A percentile compares a stretch with the other conserved stretches of the same genome.
phyloP scores from a whole-genome alignment of 116 monocot species.

The Zostera marina region DNA sequence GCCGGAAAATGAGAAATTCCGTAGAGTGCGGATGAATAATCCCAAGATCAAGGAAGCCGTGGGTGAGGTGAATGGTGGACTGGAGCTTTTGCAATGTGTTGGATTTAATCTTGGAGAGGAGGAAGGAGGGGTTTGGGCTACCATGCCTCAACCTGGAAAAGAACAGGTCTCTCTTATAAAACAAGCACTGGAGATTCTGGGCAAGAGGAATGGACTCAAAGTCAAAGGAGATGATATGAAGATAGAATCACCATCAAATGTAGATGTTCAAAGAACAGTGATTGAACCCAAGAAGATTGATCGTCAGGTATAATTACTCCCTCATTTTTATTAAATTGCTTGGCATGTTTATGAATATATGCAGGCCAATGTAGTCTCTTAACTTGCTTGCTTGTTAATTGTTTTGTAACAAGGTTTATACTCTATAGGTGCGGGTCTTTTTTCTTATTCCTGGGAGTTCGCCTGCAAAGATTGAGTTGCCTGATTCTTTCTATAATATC shows the following conservation, averaged over 20 bases:
- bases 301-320: constrained; percentile 23
- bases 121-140: constrained; percentile 69
- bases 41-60: constrained; percentile 82
- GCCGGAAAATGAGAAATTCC: constrained; percentile 63
- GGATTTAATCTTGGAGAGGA: constrained; percentile 72
- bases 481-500: constrained; percentile 71
- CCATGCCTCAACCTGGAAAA: constrained; percentile 35
- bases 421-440: constrained; percentile 81
- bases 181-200: constrained; percentile 28
- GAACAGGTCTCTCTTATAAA: constrained; percentile 30
- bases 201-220: constrained; percentile 13
- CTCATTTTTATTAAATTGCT: neutral
- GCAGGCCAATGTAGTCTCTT: too few species aligned
- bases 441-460: constrained; percentile 64
- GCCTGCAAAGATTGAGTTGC: constrained; percentile 55
- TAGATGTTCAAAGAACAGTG: neutral
- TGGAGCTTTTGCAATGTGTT: constrained; percentile 57
- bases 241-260: neutral
- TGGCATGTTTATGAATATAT: too few species aligned
- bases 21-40: constrained; percentile 80
- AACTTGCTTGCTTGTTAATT: neutral
- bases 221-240: constrained; percentile 1
- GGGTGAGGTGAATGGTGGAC: constrained; percentile 41
- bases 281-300: constrained; percentile 25
- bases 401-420: constrained; percentile 4